Conservation (phyloP, 805 yeast genomes). For the Ogataea siamensis region DNA sequence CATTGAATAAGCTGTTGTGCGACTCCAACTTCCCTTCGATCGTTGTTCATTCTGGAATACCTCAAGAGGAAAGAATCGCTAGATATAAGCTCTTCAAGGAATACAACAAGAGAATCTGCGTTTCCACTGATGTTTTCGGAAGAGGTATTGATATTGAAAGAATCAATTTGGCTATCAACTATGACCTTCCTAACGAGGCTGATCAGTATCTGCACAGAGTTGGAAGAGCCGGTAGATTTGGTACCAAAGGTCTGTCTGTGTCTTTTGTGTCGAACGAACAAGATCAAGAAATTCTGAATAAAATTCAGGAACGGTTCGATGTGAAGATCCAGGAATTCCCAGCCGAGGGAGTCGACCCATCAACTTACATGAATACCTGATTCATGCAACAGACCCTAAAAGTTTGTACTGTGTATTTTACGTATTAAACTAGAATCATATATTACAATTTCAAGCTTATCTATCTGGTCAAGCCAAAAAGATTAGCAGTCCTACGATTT, state of each 20-base stretch:
- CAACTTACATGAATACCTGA: constrained; percentile 95
- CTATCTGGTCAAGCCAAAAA: too few species aligned
- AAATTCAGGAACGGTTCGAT: constrained; percentile 96
- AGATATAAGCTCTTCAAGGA: constrained; percentile 95
- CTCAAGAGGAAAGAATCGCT: constrained; percentile 97
- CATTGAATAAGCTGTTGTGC: constrained; percentile 81
- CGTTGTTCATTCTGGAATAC: constrained; percentile 92
- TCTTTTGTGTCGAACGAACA: constrained; percentile 83
- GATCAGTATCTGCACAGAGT: constrained; percentile 99
- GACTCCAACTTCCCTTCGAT: constrained; percentile 96
- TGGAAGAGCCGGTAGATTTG: constrained; percentile 99
- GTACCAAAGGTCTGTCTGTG: constrained; percentile 97
- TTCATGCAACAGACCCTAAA: constrained; percentile 1
- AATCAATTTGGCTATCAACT: constrained; percentile 95
- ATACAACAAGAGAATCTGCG: constrained; percentile 98
- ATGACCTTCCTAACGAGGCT: constrained; percentile 93
- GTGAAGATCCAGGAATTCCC: constrained; percentile 95
- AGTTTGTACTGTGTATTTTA: constrained; percentile 13
- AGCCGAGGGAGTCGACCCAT: constrained; percentile 96
- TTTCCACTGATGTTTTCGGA: constrained; percentile 96
- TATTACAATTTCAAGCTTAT: too few species aligned
- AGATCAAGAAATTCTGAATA: constrained; percentile 85
- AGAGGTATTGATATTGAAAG: constrained; percentile 99
- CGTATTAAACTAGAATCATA: constrained; percentile 2
- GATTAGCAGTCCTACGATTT: too few species aligned